Evolutionary conservation across 2,329 filamentous ascomycete species (phyloP).

Genomic region (Xylaria sp.): DNA sequence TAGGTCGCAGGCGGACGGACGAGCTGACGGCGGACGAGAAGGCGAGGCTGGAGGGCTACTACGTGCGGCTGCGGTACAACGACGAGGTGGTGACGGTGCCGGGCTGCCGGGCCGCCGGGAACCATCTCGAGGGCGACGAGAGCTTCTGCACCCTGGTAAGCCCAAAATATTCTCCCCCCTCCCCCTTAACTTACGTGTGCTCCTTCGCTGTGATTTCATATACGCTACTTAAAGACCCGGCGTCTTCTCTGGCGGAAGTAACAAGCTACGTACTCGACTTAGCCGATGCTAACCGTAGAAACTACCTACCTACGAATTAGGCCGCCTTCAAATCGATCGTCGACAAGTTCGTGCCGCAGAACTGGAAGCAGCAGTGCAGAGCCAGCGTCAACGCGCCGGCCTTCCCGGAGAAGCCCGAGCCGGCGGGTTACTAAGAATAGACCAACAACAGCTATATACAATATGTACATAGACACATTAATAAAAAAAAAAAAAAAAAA

Average conservation of each 20-base stretch:
- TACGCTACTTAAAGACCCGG: neutral
- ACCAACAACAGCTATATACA: no score
- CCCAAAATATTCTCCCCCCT: slow-evolving; percentile 13
- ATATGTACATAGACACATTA: no score
- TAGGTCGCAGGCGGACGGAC: slow-evolving; percentile 62
- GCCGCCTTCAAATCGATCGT: slow-evolving; percentile 91
- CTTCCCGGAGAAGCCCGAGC: slow-evolving; percentile 53
- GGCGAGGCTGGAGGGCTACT: slow-evolving; percentile 71
- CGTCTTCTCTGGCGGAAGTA: neutral
- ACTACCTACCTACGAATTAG: slow-evolving; percentile 42
- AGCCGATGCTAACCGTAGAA: neutral
- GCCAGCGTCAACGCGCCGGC: slow-evolving; percentile 46
- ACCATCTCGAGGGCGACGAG: slow-evolving; percentile 84
- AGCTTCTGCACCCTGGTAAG: slow-evolving; percentile 86
- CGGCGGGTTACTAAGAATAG: slow-evolving; percentile 53
- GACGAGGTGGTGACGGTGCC: slow-evolving; percentile 81
- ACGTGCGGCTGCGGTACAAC: slow-evolving; percentile 89
- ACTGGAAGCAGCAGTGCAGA: slow-evolving; percentile 69
- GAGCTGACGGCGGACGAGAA: slow-evolving; percentile 62
- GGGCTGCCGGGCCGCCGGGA: slow-evolving; percentile 74
- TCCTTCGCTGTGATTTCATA: neutral
- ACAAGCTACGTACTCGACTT: neutral
- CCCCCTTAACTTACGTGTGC: neutral
- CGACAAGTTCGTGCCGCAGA: slow-evolving; percentile 81
- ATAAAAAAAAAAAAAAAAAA: no score